Percentiles rank a stretch among this genome's conserved stretches.
Evolutionary conservation across 2,329 filamentous ascomycete species (phyloP).

Genomic region (Leptographium procerum): DNA sequence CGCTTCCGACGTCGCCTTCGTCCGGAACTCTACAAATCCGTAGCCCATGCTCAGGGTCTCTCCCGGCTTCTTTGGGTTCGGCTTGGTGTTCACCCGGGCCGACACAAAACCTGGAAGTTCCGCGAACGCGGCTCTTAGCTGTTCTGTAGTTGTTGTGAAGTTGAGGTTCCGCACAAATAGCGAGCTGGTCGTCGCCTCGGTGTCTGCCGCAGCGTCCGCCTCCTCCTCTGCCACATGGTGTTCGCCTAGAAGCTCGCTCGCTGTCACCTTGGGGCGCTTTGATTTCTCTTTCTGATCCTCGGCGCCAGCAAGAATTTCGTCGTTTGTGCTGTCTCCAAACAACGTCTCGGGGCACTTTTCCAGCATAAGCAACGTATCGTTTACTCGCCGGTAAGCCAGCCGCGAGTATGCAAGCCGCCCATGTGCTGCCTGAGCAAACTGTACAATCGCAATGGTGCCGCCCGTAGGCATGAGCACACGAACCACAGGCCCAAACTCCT

Average conservation of each 20-base stretch:
- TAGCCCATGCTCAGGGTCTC: conserved; percentile 94
- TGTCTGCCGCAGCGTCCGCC: conserved; percentile 12
- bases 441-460: conserved; percentile 86
- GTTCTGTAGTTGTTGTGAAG: conserved; percentile 72
- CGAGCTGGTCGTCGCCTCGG: conserved; percentile 58
- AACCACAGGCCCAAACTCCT: conserved; percentile 71
- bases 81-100: conserved; percentile 84
- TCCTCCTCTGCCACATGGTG: background rate
- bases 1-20: conserved; percentile 64
- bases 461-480: conserved; percentile 84
- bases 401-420: conserved; percentile 74
- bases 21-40: conserved; percentile 83
- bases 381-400: conserved; percentile 81
- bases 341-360: conserved; percentile 86
- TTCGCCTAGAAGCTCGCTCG: conserved; percentile 7
- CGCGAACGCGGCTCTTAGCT: conserved; percentile 66
- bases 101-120: conserved; percentile 80
- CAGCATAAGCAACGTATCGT: conserved; percentile 81
- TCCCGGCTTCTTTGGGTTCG: conserved; percentile 79
- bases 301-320: background rate
- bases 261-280: conserved; percentile 7
- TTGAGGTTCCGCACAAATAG: conserved; percentile 91
- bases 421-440: conserved; percentile 69
- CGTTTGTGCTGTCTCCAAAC: conserved; percentile 32
- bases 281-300: background rate